phyloP scores from a whole-genome alignment of 192 early-diverging fungal genomes.

The Lobosporangium transversale region DNA sequence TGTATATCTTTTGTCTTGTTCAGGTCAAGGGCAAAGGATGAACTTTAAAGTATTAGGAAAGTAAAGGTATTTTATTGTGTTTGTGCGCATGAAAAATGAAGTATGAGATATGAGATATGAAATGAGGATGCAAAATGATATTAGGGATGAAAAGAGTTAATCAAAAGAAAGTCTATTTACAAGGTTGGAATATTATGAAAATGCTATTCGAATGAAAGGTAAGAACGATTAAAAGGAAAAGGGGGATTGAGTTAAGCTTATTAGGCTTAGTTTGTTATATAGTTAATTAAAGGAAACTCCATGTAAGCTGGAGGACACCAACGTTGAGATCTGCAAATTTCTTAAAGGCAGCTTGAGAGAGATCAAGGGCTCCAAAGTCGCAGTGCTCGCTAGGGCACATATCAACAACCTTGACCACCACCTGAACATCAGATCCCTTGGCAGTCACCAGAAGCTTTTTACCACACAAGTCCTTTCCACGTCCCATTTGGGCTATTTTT shows the following conservation, averaged over 20 bases:
- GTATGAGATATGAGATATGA: no score
- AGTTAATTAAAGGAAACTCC: conserved; percentile 28
- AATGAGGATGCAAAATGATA: no score
- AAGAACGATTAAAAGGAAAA: no score
- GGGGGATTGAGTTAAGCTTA: neutral
- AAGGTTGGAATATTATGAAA: neutral
- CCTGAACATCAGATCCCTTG: conserved; percentile 21
- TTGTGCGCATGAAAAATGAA: no score
- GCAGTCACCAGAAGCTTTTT: conserved; percentile 38
- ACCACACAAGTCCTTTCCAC: conserved; percentile 34
- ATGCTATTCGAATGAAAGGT: no score
- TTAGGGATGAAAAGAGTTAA: no score
- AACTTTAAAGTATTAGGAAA: no score
- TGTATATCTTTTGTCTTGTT: no score
- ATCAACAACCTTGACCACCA: conserved; percentile 43
- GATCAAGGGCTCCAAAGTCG: conserved; percentile 37
- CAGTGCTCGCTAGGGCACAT: conserved; percentile 46
- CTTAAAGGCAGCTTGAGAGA: conserved; percentile 39
- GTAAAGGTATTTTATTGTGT: no score
- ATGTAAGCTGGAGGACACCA: conserved; percentile 25
- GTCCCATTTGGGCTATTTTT: conserved; percentile 42
- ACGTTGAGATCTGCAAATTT: conserved; percentile 28
- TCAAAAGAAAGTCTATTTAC: no score
- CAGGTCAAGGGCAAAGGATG: no score
- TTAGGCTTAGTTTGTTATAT: neutral